Evolutionary conservation across 495 filamentous ascomycete genomes (phyloP).

Genomic region (Pyrenula aspistea): DNA sequence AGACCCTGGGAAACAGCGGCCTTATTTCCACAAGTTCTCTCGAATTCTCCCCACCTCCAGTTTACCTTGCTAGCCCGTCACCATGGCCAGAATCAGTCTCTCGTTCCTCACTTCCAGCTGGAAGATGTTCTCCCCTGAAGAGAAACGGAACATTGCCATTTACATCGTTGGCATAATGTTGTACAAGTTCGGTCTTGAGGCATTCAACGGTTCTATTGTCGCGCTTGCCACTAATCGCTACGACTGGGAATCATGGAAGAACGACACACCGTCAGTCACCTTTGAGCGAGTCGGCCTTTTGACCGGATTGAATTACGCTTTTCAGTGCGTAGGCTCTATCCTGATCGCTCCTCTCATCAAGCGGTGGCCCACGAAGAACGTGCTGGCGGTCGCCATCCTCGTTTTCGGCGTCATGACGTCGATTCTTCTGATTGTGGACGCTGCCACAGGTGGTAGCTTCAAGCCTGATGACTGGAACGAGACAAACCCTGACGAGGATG

Average conservation of each 20-base stretch:
- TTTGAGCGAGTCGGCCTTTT: conserved; percentile 31
- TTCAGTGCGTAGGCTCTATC: conserved; percentile 31
- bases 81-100: too few relatives aligned
- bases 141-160: conserved; percentile 25
- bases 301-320: conserved; percentile 29
- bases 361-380: conserved; percentile 23
- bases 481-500: conserved; percentile 15
- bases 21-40: too few relatives aligned
- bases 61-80: too few relatives aligned
- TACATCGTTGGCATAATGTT: conserved; percentile 29
- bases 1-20: too few relatives aligned
- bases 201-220: conserved; percentile 31
- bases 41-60: too few relatives aligned
- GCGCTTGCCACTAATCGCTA: conserved; percentile 32
- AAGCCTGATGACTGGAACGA: too few relatives aligned
- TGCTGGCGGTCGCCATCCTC: conserved; percentile 22
- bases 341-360: conserved; percentile 31
- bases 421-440: conserved; percentile 23
- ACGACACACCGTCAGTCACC: conserved; percentile 17
- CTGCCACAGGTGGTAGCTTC: conserved; percentile 24
- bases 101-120: too few relatives aligned
- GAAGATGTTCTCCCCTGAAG: conserved; percentile 17
- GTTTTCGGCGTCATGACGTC: conserved; percentile 27
- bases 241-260: conserved; percentile 19
- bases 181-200: conserved; percentile 34